Evolutionary conservation across 2,329 filamentous ascomycete genomes (phyloP).

Genomic region (Fusarium denticulatum): DNA sequence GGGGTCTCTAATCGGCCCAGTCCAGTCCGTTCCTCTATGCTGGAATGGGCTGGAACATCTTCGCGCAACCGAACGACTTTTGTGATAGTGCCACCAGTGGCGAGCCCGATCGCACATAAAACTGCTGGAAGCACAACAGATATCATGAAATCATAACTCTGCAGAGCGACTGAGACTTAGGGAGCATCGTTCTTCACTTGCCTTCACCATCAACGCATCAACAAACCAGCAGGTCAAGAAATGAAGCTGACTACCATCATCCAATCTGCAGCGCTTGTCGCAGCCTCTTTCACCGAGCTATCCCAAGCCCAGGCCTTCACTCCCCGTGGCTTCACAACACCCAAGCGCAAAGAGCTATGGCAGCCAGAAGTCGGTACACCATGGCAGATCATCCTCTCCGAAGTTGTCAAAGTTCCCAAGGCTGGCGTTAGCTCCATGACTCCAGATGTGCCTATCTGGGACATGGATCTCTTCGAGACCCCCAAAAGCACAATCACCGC

Average conservation of each 20-base stretch:
- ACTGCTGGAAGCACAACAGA: fast-evolving
- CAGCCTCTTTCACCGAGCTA: not conserved
- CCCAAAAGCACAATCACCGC: constrained; percentile 55
- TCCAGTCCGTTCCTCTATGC: not conserved
- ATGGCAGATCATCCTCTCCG: constrained; percentile 69
- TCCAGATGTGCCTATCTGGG: constrained; percentile 59
- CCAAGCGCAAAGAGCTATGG: constrained; percentile 50
- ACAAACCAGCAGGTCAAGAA: not conserved
- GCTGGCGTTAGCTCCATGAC: constrained; percentile 40
- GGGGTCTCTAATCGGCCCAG: not conserved
- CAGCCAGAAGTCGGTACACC: constrained; percentile 59
- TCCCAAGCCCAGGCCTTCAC: fast-evolving
- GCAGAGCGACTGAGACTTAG: no score
- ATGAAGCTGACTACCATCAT: not conserved
- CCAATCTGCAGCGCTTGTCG: not conserved
- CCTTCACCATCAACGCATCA: not conserved
- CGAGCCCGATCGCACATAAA: not conserved
- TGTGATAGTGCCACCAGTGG: not conserved
- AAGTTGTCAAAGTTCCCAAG: constrained; percentile 51
- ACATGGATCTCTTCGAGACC: constrained; percentile 66
- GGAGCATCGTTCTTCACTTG: no score
- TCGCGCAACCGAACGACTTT: not conserved
- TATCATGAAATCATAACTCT: no score
- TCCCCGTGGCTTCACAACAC: not conserved
- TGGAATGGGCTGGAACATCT: not conserved